These are phyloP conservation scores for Coprinopsis cinerea DNA, from an alignment of 768 basidiomycete genomes.

Conservation along the genomic window DNA sequence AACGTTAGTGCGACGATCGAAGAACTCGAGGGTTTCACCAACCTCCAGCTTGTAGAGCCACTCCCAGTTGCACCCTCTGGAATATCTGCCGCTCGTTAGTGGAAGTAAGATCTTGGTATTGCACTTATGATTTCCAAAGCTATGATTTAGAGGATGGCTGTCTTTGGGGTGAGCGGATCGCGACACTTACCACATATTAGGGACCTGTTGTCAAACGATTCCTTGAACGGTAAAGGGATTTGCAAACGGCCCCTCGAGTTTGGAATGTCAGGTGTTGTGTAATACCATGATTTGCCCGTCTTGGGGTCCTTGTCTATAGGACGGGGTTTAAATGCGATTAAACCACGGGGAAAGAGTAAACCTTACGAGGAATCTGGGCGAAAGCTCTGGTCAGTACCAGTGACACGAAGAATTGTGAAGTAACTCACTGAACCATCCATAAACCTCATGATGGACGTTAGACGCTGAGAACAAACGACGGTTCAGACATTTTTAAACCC, in stretches of 20 bases:
- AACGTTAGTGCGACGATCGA: no score
- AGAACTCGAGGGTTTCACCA: background rate
- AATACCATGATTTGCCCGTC: conserved; percentile 63
- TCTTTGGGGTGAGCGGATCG: background rate
- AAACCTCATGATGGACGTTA: conserved; percentile 9
- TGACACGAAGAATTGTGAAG: background rate
- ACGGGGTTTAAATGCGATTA: background rate
- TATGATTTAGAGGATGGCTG: no score
- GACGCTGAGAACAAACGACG: background rate
- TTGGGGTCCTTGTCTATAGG: conserved; percentile 45
- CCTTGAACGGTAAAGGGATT: conserved; percentile 48
- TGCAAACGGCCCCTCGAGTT: conserved; percentile 36
- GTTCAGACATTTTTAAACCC: background rate
- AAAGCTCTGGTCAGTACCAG: background rate
- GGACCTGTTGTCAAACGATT: conserved; percentile 44
- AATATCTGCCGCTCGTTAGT: conserved; percentile 73
- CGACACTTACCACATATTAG: conserved; percentile 61
- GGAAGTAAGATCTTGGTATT: conserved; percentile 53
- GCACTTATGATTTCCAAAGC: conserved; percentile 43
- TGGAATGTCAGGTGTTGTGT: conserved; percentile 42
- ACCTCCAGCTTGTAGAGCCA: conserved; percentile 72
- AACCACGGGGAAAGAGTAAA: background rate
- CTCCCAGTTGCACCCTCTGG: conserved; percentile 77
- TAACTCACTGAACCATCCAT: conserved; percentile 5
- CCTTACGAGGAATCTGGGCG: conserved; percentile 50